phyloP scores from a whole-genome alignment of 495 filamentous ascomycete species.

The Venustampulla echinocandica region DNA sequence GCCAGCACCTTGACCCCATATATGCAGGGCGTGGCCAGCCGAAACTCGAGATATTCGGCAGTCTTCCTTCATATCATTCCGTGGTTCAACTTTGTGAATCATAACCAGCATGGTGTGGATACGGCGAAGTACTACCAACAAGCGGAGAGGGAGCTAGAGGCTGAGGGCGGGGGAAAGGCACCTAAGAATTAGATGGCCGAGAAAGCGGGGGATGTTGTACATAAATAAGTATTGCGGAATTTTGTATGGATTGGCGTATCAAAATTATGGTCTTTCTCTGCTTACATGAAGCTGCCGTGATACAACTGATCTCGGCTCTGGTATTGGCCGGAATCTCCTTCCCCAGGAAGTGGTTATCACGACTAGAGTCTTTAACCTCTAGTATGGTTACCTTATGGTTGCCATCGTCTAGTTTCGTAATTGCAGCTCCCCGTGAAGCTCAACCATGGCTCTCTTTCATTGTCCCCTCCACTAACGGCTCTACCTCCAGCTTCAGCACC shows the following conservation, averaged over 20 bases:
- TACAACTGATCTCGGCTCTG: too few species aligned
- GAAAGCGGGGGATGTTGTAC: constrained; percentile 1
- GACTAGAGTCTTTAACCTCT: too few species aligned
- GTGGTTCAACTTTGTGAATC: constrained; percentile 97
- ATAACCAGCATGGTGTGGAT: constrained; percentile 93
- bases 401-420: neutral
- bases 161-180: constrained; percentile 39
- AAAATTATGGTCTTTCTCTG: too few species aligned
- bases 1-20: constrained; percentile 65
- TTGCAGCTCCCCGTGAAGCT: too few species aligned
- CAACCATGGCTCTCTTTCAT: constrained; percentile 3
- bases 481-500: constrained; percentile 22
- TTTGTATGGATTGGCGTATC: too few species aligned
- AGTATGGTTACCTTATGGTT: neutral
- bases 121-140: constrained; percentile 96
- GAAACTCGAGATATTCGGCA: constrained; percentile 85
- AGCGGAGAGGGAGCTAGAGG: constrained; percentile 90
- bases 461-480: constrained; percentile 10
- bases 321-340: too few species aligned
- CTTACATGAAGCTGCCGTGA: too few species aligned
- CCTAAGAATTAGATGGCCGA: neutral
- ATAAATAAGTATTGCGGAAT: constrained; percentile 1
- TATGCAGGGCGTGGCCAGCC: constrained; percentile 85
- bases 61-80: constrained; percentile 76
- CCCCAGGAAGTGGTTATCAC: too few species aligned